Percentiles rank a stretch among this genome's conserved stretches.
These are phyloP conservation scores for Tuber calosporum DNA, from an alignment of 495 filamentous ascomycete genomes.

Conservation along the genomic window DNA sequence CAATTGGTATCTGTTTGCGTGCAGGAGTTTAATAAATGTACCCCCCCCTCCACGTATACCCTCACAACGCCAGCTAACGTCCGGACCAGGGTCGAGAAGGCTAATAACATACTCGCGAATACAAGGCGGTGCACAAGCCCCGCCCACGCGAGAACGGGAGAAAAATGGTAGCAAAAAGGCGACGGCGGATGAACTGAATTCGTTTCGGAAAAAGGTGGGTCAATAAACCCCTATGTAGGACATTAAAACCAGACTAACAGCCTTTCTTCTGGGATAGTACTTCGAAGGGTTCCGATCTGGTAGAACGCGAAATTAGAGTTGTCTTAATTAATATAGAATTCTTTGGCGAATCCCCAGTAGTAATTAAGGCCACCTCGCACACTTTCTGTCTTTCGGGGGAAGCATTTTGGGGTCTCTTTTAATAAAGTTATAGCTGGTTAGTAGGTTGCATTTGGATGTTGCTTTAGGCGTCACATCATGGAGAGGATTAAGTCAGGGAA, in stretches of 20 bases:
- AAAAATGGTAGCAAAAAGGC: slow-evolving; percentile 25
- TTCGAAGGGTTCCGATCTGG: not conserved
- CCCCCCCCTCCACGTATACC: slow-evolving; percentile 27
- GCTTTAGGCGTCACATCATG: not conserved
- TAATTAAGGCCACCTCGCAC: not conserved
- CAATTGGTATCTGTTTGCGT: slow-evolving; percentile 71
- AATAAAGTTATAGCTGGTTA: not conserved
- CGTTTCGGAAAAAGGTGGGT: slow-evolving; percentile 56
- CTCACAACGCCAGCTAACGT: slow-evolving; percentile 9
- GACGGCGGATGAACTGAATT: slow-evolving; percentile 70
- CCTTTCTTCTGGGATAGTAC: not conserved
- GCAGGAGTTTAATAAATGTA: slow-evolving; percentile 83
- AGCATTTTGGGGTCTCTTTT: not conserved
- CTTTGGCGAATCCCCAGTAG: not conserved
- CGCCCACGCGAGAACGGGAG: slow-evolving; percentile 42
- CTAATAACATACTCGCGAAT: slow-evolving; percentile 77
- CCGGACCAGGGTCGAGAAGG: slow-evolving; percentile 63
- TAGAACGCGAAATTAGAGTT: not conserved
- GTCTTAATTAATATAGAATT: not conserved
- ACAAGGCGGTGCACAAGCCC: slow-evolving; percentile 52
- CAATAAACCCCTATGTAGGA: not conserved
- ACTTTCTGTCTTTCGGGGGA: not conserved
- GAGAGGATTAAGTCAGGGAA: not conserved
- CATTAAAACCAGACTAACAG: not conserved
- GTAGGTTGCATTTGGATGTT: not conserved